Conservation (phyloP, 768 basidiomycete genomes). For the Crassisporium funariophilum region DNA sequence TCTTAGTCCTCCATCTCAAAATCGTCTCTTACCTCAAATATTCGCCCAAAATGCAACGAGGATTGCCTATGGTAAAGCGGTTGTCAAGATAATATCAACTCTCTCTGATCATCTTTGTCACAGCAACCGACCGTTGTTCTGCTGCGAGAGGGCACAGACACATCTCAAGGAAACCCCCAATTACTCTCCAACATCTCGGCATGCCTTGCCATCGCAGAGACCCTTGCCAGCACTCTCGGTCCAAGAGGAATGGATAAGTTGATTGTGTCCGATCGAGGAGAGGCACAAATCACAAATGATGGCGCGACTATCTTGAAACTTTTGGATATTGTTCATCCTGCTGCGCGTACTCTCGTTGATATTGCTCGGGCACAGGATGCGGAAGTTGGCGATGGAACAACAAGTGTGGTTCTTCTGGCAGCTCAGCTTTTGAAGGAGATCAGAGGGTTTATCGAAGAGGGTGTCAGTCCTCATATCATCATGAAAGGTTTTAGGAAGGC, state of each 20-base stretch:
- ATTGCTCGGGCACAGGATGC: conserved; percentile 98
- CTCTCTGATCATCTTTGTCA: conserved; percentile 15
- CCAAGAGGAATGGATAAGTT: conserved; percentile 99
- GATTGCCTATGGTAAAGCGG: conserved; percentile 72
- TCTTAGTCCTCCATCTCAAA: conserved; percentile 17
- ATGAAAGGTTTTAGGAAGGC: conserved; percentile 95
- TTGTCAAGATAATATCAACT: not conserved
- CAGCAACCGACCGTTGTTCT: conserved; percentile 98
- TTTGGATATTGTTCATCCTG: conserved; percentile 97
- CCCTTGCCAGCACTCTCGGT: conserved; percentile 92
- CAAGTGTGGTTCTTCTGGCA: conserved; percentile 92
- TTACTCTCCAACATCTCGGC: conserved; percentile 95
- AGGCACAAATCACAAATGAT: conserved; percentile 99
- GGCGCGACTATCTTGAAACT: conserved; percentile 98
- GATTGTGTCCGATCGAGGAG: conserved; percentile 90
- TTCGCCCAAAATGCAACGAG: conserved; percentile 75
- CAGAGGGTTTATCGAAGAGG: conserved; percentile 90
- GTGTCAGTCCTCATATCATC: conserved; percentile 95
- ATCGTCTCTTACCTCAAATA: conserved; percentile 20
- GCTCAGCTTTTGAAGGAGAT: conserved; percentile 95
- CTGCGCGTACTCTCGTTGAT: conserved; percentile 96
- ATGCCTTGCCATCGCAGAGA: conserved; percentile 91
- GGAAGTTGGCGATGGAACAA: conserved; percentile 98
- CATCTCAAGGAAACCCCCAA: conserved; percentile 92
- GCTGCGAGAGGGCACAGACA: conserved; percentile 94